Base-by-base conservation (phyloP, 1,284 basidiomycete species). In the Sanghuangporus sanghuang region DNA sequence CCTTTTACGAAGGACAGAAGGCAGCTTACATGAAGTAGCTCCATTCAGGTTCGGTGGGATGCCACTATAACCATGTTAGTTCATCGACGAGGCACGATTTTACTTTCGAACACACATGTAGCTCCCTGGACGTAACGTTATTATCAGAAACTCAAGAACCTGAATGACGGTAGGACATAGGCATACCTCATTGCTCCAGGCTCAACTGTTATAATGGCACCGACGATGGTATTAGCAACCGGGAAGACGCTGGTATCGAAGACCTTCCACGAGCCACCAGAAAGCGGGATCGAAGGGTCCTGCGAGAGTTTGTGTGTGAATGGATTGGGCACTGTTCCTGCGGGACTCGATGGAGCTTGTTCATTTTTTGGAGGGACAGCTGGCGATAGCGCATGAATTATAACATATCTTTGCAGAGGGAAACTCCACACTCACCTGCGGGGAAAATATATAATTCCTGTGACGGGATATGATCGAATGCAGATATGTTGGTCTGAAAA, bases 11-110 rank as follows among this genome's bases (percentile, higher is more conserved):
- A 49, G 36, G 27, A 32, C 27, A 5, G 27, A 3, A 32, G 27
- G 5, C 75, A 49, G 69, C 75, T 35, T 62, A 79, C 77, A 79
- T 61, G 67, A 74, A 85, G 74, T 82, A 86, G 63, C 77, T 81
- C 86, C 86, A 89, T 74, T 89, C 86, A 68, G 84, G 82, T 71
- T 86, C 78, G 46, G 85, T 89, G 6, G 87, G 87, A 71, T 90
- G 89, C 87, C 88, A 91, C 83, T 90, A 71, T 62, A 69, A 67
- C 50, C 6, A 6, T 48, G 32, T 44, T 27, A 46, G 50, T 9
- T 14, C 60, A 23, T 12, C 57, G 36, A 64, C 11, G 65, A 52
- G 16, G 40, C 40, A 39, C 40, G 21, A 58, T 35, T 60, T 14
- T 70, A 49, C 7, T 78, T 76, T 75, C 64, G 77, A 74, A 69